These are phyloP conservation scores for Prototheca stagnorum DNA, from an alignment of 163 green algal species.

Conservation along the genomic window DNA sequence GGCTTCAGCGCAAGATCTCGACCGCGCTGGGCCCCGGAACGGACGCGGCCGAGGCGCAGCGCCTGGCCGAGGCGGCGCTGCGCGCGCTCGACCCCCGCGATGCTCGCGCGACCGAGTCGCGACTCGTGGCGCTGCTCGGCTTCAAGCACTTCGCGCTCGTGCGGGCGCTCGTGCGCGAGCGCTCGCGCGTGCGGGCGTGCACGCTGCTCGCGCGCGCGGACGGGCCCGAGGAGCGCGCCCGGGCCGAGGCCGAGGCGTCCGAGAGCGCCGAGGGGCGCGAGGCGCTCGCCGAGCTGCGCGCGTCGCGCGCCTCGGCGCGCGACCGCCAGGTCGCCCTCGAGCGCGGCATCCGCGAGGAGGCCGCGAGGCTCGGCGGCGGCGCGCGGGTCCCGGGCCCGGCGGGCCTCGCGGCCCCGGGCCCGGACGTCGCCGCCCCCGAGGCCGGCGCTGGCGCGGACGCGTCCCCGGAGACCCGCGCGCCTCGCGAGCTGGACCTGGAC, in stretches of 20 bases:
- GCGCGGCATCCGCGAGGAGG: conserved; percentile 75
- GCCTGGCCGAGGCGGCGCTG: conserved; percentile 64
- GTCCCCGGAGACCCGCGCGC: too few relatives aligned
- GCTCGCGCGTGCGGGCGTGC: conserved; percentile 87
- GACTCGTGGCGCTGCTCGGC: conserved; percentile 75
- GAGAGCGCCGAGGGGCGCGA: conserved; percentile 24
- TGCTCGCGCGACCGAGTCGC: conserved; percentile 62
- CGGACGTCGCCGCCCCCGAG: too few relatives aligned
- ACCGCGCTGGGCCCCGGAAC: conserved; percentile 47
- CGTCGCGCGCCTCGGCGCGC: conserved; percentile 60
- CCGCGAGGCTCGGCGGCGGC: conserved; percentile 40
- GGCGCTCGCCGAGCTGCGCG: conserved; percentile 57
- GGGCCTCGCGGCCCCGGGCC: too few relatives aligned
- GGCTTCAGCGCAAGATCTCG: conserved; percentile 83
- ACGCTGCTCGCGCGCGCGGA: conserved; percentile 66
- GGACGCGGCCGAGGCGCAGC: conserved; percentile 54
- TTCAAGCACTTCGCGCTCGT: conserved; percentile 93
- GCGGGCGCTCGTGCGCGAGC: conserved; percentile 83
- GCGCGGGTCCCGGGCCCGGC: too few relatives aligned
- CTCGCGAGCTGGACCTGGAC: too few relatives aligned
- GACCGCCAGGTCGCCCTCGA: conserved; percentile 79
- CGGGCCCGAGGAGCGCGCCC: conserved; percentile 21
- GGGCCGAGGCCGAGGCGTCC: conserved; percentile 61
- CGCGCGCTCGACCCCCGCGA: conserved; percentile 36
- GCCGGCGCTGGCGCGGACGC: too few relatives aligned